These are phyloP conservation scores for Apophysomyces ossiformis DNA, from an alignment of 371 early-diverging fungal species.

Conservation along the genomic window DNA sequence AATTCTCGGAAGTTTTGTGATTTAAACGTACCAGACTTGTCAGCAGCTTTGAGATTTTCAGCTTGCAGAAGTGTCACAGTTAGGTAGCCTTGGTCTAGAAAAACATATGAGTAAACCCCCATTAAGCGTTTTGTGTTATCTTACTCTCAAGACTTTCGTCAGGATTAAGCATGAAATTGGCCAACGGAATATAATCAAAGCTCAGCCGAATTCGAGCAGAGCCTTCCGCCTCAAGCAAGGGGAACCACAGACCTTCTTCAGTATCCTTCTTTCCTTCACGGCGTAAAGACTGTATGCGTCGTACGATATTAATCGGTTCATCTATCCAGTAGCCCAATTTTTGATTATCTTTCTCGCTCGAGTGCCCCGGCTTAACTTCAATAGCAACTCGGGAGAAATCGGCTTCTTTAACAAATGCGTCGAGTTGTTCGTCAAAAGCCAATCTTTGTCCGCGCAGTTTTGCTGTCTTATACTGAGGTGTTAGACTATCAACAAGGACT, in stretches of 20 bases:
- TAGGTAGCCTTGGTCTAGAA: constrained; percentile 54
- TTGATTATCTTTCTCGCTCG: constrained; percentile 34
- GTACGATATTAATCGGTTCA: constrained; percentile 34
- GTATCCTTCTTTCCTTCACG: constrained; percentile 13
- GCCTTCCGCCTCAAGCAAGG: constrained; percentile 38
- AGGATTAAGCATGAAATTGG: constrained; percentile 49
- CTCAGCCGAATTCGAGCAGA: constrained; percentile 51
- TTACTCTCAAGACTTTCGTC: constrained; percentile 66
- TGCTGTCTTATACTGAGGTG: constrained; percentile 40
- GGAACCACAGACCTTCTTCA: constrained; percentile 45
- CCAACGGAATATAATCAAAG: constrained; percentile 58
- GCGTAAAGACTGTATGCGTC: constrained; percentile 26
- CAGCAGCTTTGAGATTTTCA: constrained; percentile 52
- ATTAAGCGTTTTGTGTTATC: neutral
- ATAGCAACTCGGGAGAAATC: constrained; percentile 63
- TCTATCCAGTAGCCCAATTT: constrained; percentile 46
- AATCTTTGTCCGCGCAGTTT: constrained; percentile 31
- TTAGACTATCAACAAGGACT: constrained; percentile 41
- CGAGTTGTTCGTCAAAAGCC: constrained; percentile 42
- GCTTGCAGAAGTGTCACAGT: constrained; percentile 54
- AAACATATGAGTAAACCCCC: neutral
- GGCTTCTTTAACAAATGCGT: constrained; percentile 66
- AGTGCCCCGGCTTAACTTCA: constrained; percentile 38
- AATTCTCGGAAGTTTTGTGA: neutral
- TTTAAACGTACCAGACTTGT: constrained; percentile 39